These are phyloP conservation scores for Chernovozyma sophiae-reginae DNA, from an alignment of 1,139 yeast genomes.

Conservation along the genomic window DNA sequence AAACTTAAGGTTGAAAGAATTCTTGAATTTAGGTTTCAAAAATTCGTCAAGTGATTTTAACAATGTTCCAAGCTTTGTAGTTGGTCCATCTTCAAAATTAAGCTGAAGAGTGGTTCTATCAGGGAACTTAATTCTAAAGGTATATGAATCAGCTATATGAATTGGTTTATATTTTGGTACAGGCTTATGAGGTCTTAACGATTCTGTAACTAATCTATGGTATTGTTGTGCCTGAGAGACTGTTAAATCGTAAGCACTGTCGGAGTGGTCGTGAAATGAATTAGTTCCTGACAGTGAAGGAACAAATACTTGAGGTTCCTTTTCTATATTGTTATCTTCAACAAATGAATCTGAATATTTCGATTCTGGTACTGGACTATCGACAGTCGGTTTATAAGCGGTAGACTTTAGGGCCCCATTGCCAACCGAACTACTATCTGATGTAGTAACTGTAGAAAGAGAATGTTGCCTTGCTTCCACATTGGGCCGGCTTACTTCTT, in stretches of 20 bases:
- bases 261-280: conserved; percentile 41
- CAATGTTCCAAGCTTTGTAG: conserved; percentile 41
- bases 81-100: conserved; percentile 34
- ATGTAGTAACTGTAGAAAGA: too few species aligned
- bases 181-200: conserved; percentile 29
- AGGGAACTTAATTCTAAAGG: conserved; percentile 50
- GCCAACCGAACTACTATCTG: too few species aligned
- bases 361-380: conserved; percentile 1
- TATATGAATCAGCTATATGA: conserved; percentile 15
- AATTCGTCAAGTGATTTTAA: conserved; percentile 33
- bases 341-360: conserved; percentile 2
- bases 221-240: conserved; percentile 51
- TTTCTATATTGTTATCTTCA: not conserved
- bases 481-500: not conserved
- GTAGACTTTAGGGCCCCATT: too few species aligned
- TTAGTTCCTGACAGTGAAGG: conserved; percentile 25
- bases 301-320: conserved; percentile 19
- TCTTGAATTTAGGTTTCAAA: conserved; percentile 31
- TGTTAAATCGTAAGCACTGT: conserved; percentile 47
- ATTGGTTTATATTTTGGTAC: conserved; percentile 16
- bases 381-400: too few species aligned
- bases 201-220: conserved; percentile 41
- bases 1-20: conserved; percentile 29
- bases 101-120: conserved; percentile 49
- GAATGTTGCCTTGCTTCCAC: not conserved